Evolutionary conservation across 2,329 filamentous ascomycete genomes (phyloP), one percentile per base, ranked within the genome.

Genomic region (Epichloe gansuensis): DNA sequence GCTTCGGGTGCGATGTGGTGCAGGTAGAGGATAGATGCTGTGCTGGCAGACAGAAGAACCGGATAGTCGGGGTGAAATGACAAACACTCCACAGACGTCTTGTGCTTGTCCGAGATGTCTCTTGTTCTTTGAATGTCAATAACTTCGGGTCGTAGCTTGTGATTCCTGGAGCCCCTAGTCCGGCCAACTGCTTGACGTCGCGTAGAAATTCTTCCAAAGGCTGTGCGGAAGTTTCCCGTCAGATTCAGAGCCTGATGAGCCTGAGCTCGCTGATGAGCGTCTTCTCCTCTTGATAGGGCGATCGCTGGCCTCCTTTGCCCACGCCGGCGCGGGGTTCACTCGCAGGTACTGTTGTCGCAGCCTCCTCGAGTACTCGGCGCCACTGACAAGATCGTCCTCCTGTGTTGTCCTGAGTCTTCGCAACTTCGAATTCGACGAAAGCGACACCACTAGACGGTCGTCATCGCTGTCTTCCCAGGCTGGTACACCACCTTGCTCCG

Each of bases 381-480:
- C 93, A 59, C 74, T 88, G 57, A 98, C 81, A 11, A 95, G 66
- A 66, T 98, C 93, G 62, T 98, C 93, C 1, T 79, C 80, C 63
- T 91, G 89, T 2, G 82, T 84, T 49, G 83, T 75, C 56, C 93
- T 80, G 56, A 98, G 74, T 69, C 97, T 97, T 59, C 91, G 81
- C 64, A 96, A 68, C 58, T 87, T 80, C 47, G 82, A 80, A 45
- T 85, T 82, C 12, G 28, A 34, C 28, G 88, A 86, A 41, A 98
- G 76, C 13, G 91, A 97, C 48, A 98, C 78, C 6, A 82, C 80
- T 56, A 96, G 73, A 51, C 88, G 80, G 64, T 97, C 93, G 64
- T 98, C 93, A 62, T 98, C 93, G 67, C 91, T 97, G 66, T 98
- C 93, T 60, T 91, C 83, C 93, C 93, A 98, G 1, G 82, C 87